phyloP scores from a whole-genome alignment of 768 basidiomycete genomes.

The Postia placenta region DNA sequence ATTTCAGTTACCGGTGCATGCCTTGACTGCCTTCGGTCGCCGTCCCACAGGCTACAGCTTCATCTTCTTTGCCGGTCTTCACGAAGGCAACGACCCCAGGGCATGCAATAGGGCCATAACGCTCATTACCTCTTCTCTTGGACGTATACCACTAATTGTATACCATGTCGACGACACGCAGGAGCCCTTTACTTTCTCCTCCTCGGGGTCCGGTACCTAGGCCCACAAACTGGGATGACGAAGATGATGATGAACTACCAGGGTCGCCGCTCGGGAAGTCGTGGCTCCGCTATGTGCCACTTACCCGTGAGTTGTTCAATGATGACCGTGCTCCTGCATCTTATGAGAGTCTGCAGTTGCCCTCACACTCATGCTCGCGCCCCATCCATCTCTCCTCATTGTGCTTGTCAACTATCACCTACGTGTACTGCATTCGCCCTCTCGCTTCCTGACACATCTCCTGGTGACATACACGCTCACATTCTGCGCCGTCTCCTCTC shows the following conservation, averaged over 20 bases:
- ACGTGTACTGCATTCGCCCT: constrained; percentile 40
- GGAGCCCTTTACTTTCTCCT: background rate
- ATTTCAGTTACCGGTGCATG: background rate
- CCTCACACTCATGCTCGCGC: constrained; percentile 54
- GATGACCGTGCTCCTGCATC: background rate
- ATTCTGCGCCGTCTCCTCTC: constrained; percentile 64
- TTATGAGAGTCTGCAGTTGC: constrained; percentile 27
- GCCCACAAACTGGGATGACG: constrained; percentile 6
- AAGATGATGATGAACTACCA: constrained; percentile 11
- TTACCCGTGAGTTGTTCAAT: constrained; percentile 8
- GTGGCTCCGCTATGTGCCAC: constrained; percentile 17
- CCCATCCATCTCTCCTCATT: constrained; percentile 69
- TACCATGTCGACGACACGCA: background rate
- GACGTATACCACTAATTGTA: background rate
- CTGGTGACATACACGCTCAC: constrained; percentile 56
- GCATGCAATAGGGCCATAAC: background rate
- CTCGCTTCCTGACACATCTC: constrained; percentile 48
- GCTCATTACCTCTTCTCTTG: background rate
- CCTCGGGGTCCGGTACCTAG: background rate
- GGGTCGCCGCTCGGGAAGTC: constrained; percentile 6
- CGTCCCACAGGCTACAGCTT: background rate
- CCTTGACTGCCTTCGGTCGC: background rate
- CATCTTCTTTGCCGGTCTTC: background rate
- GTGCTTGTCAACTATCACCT: constrained; percentile 66
- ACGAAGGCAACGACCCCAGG: background rate